Evolutionary conservation across 2,329 filamentous ascomycete species (phyloP), one percentile per base, ranked within the genome.

Genomic region (Alternaria incomplexa): DNA sequence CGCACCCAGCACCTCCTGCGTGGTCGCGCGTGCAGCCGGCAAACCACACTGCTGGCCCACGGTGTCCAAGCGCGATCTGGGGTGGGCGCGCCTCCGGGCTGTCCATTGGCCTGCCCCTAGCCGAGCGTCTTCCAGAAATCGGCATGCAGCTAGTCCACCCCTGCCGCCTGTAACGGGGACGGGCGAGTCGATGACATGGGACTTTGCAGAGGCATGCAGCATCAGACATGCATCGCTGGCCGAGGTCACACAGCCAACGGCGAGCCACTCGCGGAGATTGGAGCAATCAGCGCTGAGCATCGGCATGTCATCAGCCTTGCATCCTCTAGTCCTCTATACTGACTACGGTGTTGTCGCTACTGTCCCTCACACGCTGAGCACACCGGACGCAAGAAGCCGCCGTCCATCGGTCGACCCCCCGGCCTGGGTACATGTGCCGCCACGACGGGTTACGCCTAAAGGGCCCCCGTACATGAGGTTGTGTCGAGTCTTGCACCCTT

Each of bases 91-190:
- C 62, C 44, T 62, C 23, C 63, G 62, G 30, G 5, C 44, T 54
- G 32, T 23, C 62, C 25, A 76, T 77, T 75, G 70, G 73, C 62
- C 62, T 55, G 20, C 25, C 32, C 30, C 53, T 58, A 72, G 63
- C 69, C 70, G 70, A 77, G 64, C 70, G 71, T 68, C 72, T 77
- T 78, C 73, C 75, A 77, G 75, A 77, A 76, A 75, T 70, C 73
- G 69, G 67, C 65, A 56, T 70, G 64, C 61, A 51, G 56, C 71
- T 30, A 46, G 23, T 61, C 66, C 58, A 52, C 25, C 72, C 71
- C 66, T 73, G 72, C 61, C 60, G 59, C 61, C 61, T 66, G 62
- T 62, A 69, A 72, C 70, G 69, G 68, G 68, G 62, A 59, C 57
- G 51, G 48, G 61, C 65, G 58, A 64, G 64, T 58, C 67, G 59